Evolutionary conservation across 139 green algal genomes (phyloP), one percentile per base, ranked within the genome.

Genomic region (Protoeuglena noctilucae): DNA sequence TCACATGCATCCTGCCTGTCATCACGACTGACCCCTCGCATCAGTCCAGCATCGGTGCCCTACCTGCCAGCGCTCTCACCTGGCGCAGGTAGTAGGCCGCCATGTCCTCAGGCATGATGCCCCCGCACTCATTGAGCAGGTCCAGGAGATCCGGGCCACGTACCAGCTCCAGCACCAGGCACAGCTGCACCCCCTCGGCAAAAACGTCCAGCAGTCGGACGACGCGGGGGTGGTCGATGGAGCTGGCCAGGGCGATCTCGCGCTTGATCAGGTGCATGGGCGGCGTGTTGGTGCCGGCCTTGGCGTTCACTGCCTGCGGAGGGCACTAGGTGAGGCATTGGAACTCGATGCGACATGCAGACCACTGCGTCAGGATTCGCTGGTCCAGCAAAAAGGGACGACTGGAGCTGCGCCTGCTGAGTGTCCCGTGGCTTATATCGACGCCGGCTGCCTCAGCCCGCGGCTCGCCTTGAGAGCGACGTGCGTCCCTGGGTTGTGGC

Each of bases 151-250:
- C 85, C 3, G 70, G 65, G 1, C 85, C 85, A 3, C 54, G 28
- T 25, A 93, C 79, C 5, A 91, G 64, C 70, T 94, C 83, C 81
- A 79, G 93, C 70, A 69, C 62, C n/a, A 69, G 78, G 66, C 55
- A 22, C 57, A 23, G 22, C 27, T 19, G 17, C 53, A 29, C 14
- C 39, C 59, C 39, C 28, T 77, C 76, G 31, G 71, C 68, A 59
- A 83, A 80, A 17, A 85, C 77, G 48, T 82, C 71, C 58, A 82
- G 56, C 48, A 82, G 58, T n/a, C 57, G 64, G 24, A 82, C 77
- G 50, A 85, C 79, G 63, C 80, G 79, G 40, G 65, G 43, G 57
- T 85, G 71, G 7, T 53, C 21, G 28, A 56, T 58, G 39, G 2
- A 30, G 40, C 25, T 28, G 12, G 30, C 28, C 21, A 55, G 54